Conservation (phyloP, 1,284 basidiomycete species). For the Chiua sp. region DNA sequence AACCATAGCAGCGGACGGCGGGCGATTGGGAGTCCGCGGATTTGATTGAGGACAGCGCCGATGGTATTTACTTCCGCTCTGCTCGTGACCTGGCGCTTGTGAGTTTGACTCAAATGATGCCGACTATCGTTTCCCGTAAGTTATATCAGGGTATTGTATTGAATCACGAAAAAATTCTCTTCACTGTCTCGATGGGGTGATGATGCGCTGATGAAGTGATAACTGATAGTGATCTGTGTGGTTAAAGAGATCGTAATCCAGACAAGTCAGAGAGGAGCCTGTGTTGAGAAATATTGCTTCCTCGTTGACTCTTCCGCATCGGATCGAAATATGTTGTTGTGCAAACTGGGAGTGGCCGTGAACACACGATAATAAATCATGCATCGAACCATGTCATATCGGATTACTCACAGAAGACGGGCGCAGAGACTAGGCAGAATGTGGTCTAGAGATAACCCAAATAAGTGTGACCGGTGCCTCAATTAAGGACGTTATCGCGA, state of each 20-base stretch:
- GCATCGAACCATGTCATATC: constrained; percentile 18
- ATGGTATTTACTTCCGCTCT: constrained; percentile 9
- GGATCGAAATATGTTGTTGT: constrained; percentile 8
- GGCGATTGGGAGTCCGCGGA: constrained; percentile 29
- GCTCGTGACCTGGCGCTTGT: not conserved
- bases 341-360: not conserved
- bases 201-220: constrained; percentile 4
- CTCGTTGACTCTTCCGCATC: not conserved
- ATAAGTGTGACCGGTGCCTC: constrained; percentile 23
- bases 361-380: constrained; percentile 9
- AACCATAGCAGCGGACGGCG: constrained; percentile 16
- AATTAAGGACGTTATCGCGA: constrained; percentile 32
- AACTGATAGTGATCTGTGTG: constrained; percentile 14
- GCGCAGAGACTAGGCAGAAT: constrained; percentile 11
- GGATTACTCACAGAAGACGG: constrained; percentile 10
- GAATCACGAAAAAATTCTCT: constrained; percentile 1
- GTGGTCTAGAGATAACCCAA: constrained; percentile 5
- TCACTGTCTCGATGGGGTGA: constrained; percentile 10
- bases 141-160: constrained; percentile 1
- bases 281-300: not conserved
- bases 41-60: constrained; percentile 11
- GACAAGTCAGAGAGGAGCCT: constrained; percentile 3
- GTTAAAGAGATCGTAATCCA: not conserved
- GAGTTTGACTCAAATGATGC: not conserved
- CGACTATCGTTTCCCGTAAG: constrained; percentile 3